Conservation (phyloP, 2,329 filamentous ascomycete species). For the Stemphylium beticola region DNA sequence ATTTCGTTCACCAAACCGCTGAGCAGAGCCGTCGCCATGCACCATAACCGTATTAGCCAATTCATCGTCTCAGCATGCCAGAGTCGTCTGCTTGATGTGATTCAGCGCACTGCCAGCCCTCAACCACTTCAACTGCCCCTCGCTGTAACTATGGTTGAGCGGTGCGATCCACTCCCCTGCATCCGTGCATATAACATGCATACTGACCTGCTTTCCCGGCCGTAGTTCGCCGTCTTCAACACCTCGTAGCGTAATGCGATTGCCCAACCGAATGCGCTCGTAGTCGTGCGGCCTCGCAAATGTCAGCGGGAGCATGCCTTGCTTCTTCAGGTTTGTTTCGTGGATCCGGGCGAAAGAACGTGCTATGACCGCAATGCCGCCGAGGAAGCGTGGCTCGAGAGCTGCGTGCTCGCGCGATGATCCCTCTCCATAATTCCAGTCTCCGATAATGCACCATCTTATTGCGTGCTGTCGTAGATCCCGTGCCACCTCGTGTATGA, state of each 20-base stretch:
- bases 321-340: too few relatives aligned
- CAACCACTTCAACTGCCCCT: slow-evolving; percentile 31
- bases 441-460: slow-evolving; percentile 45
- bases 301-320: too few relatives aligned
- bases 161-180: slow-evolving; percentile 35
- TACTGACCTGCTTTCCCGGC: slow-evolving; percentile 36
- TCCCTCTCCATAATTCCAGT: slow-evolving; percentile 41
- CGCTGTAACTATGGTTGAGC: slow-evolving; percentile 45
- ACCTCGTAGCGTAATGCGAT: slow-evolving; percentile 24
- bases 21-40: too few relatives aligned
- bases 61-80: neutral
- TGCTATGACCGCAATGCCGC: too few relatives aligned
- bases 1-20: too few relatives aligned
- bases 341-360: too few relatives aligned
- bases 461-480: slow-evolving; percentile 23
- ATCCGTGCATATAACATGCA: slow-evolving; percentile 35
- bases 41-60: neutral
- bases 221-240: slow-evolving; percentile 26
- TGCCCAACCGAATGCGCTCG: slow-evolving; percentile 23
- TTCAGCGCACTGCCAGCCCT: slow-evolving; percentile 45
- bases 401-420: neutral
- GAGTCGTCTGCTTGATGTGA: slow-evolving; percentile 22
- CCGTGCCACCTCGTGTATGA: slow-evolving; percentile 39
- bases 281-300: slow-evolving; percentile 28
- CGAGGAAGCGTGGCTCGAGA: too few relatives aligned